Conservation (phyloP, 2,329 filamentous ascomycete species). For the Trichoderma sp. region DNA sequence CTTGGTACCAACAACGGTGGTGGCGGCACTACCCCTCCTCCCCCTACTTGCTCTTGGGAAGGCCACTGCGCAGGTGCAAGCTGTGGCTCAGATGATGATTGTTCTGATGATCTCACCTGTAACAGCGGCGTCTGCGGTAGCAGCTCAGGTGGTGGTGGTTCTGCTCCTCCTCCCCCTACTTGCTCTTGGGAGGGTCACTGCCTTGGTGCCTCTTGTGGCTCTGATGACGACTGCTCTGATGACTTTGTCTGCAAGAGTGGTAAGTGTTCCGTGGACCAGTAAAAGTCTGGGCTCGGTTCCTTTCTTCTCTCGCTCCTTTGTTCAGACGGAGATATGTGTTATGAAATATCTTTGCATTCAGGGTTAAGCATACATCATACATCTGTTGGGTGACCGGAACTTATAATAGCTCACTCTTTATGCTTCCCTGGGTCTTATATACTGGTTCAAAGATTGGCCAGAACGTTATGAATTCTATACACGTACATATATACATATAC, state of each 20-base stretch:
- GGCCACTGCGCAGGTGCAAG: conserved; percentile 3
- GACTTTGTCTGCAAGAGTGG: neutral
- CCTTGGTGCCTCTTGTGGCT: neutral
- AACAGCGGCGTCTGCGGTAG: neutral
- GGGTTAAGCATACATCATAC: neutral
- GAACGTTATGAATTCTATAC: neutral
- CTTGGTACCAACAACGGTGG: conserved; percentile 7
- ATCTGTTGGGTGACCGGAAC: neutral
- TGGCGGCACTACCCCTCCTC: neutral
- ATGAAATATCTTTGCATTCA: neutral
- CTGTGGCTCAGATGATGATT: conserved; percentile 8
- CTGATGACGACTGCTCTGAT: conserved; percentile 15
- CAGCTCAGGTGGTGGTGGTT: neutral
- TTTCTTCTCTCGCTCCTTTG: neutral
- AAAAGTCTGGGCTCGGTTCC: neutral
- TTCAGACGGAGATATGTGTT: neutral
- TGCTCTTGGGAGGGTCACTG: conserved; percentile 15
- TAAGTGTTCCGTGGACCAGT: neutral
- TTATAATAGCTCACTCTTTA: neutral
- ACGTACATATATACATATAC: neutral
- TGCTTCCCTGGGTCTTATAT: neutral
- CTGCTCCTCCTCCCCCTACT: neutral
- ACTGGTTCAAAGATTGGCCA: neutral
- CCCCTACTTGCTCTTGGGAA: conserved; percentile 4
- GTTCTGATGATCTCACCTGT: neutral